phyloP scores from a whole-genome alignment of 2,329 filamentous ascomycete genomes.

The Pseudogymnoascus sp. region DNA sequence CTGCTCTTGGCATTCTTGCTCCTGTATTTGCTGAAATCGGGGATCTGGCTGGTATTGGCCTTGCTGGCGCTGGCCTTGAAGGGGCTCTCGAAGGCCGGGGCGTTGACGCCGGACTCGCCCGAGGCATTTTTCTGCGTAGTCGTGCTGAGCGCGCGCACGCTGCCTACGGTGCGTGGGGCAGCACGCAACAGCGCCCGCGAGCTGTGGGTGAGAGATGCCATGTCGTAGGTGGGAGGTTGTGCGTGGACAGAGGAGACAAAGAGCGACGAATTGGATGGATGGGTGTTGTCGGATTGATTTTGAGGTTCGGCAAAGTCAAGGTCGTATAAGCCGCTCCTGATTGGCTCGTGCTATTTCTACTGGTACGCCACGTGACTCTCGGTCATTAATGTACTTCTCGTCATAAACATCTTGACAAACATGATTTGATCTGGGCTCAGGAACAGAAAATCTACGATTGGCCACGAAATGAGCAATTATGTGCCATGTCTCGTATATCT shows the following conservation, averaged over 20 bases:
- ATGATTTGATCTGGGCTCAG: background rate
- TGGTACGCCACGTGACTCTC: background rate
- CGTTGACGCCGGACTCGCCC: slow-evolving; percentile 19
- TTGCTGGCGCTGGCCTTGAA: slow-evolving; percentile 47
- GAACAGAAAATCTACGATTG: background rate
- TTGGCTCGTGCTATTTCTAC: background rate
- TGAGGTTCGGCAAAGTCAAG: slow-evolving; percentile 10
- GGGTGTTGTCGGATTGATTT: slow-evolving; percentile 11
- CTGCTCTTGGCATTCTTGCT: slow-evolving; percentile 58
- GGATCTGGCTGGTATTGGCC: slow-evolving; percentile 61
- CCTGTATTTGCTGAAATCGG: slow-evolving; percentile 84
- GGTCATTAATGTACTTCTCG: background rate
- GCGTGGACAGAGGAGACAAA: slow-evolving; percentile 5
- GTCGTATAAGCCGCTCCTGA: slow-evolving; percentile 2
- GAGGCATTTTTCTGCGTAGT: slow-evolving; percentile 28
- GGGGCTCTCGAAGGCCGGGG: slow-evolving; percentile 50
- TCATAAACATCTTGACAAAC: background rate
- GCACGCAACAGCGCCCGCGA: slow-evolving; percentile 63
- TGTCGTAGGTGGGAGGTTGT: slow-evolving; percentile 33
- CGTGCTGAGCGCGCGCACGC: slow-evolving; percentile 50
- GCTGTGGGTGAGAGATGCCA: slow-evolving; percentile 63
- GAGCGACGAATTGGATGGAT: slow-evolving; percentile 8
- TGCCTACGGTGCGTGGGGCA: slow-evolving; percentile 34
- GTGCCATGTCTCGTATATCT: background rate
- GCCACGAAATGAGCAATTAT: background rate